Evolutionary conservation across 1,139 yeast species (phyloP).

Genomic region (Diutina sp.): DNA sequence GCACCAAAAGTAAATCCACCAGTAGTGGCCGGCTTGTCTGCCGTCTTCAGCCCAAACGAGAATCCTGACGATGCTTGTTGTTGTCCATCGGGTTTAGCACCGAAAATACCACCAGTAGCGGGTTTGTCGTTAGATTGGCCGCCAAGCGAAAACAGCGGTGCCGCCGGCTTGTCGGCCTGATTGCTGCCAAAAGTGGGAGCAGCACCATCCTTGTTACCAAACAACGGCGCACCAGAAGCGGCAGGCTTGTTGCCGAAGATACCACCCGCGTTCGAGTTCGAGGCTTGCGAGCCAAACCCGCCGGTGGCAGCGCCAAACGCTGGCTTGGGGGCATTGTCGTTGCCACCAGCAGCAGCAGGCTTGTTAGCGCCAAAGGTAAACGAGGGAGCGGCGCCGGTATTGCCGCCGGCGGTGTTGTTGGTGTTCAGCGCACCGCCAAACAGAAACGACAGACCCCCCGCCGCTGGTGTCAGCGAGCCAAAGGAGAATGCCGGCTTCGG

Average conservation of each 20-base stretch:
- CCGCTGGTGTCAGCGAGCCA: neutral
- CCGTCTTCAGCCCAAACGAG: constrained; percentile 1
- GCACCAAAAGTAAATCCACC: constrained; percentile 7
- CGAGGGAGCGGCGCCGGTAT: neutral
- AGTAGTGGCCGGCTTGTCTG: constrained; percentile 3
- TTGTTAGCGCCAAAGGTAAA: neutral
- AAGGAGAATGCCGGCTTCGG: constrained; percentile 3
- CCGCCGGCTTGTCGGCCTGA: constrained; percentile 5
- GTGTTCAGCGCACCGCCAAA: constrained; percentile 1
- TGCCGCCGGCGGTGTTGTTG: neutral
- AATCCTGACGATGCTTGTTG: neutral
- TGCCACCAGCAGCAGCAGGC: neutral
- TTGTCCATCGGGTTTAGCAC: constrained; percentile 1
- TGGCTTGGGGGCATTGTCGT: neutral
- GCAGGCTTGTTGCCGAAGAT: neutral
- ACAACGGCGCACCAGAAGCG: neutral
- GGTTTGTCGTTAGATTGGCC: constrained; percentile 8
- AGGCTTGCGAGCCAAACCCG: neutral
- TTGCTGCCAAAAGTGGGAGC: neutral
- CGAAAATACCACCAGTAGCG: constrained; percentile 8
- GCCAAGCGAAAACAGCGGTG: constrained; percentile 7
- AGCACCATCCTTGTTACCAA: neutral
- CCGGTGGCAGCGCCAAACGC: neutral
- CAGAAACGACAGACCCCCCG: neutral
- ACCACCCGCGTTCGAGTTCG: neutral